Base-by-base conservation (phyloP, 202 grass and related monocot species). In the Cymbopogon flexuosus region DNA sequence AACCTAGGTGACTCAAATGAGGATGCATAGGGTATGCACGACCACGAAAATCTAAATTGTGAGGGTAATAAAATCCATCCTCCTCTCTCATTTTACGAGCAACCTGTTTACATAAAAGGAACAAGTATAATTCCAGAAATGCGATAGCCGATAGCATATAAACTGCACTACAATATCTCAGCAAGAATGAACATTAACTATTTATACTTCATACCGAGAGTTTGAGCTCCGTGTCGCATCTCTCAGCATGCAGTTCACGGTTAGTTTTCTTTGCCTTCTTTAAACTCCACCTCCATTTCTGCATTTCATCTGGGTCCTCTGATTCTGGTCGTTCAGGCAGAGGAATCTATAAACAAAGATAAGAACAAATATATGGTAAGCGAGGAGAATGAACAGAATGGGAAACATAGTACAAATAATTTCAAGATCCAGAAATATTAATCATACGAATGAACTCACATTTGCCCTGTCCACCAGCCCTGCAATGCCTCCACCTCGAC, bases 21-120 rank as follows among this genome's bases (percentile, higher is more conserved):
- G 94, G 86, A 85, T 97, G 94, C 91, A 97, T 92, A 40, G 94
- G 94, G 60, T 97, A 97, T 43, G 91, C 91, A 73, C 94, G 91
- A 21, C 94, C 94, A 72, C 94, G 88, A 18, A 97, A 97, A 77
- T 97, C 94, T 1, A 97, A 75, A 81, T 94, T 97, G 68, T 97
- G 94, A 58, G 94, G 92, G 84, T 97, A 97, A 87, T 94, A 89
- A 87, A 97, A 97, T 42, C 89, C 94, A 83, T 85, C 92, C 81
- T 97, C 94, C 36, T 89, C 77, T 68, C 86, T 88, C 94, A 94
- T 94, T 92, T 89, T 97, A 62, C 82, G 86, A 72, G 94, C 94
- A 87, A 97, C 92, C 94, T 97, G 86, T 97, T 89, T 27, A 79
- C n/a, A 73, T 11, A 82, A 16, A 78, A 35, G 27, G 65, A 68